Evolutionary conservation across 202 grass and related monocot genomes (phyloP).

Genomic region (Carex arenaria): DNA sequence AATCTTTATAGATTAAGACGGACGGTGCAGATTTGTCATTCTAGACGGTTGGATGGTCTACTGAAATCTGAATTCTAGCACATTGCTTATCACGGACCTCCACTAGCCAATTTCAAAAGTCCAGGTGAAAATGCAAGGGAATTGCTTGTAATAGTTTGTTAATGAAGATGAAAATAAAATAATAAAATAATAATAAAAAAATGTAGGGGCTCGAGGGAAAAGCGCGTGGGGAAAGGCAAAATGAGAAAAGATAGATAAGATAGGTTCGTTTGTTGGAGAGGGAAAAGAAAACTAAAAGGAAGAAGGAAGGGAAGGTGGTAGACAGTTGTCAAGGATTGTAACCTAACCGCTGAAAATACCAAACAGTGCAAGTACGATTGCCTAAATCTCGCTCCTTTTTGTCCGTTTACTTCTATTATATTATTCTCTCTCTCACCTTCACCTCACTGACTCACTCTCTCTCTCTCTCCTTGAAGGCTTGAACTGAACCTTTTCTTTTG

Average conservation of each 20-base stretch:
- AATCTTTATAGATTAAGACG: too few relatives aligned
- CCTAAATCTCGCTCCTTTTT: constrained; percentile 22
- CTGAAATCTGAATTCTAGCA: too few relatives aligned
- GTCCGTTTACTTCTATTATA: not conserved
- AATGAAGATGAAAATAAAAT: not conserved
- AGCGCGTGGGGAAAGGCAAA: not conserved
- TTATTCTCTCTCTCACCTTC: too few relatives aligned
- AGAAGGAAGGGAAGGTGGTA: not conserved
- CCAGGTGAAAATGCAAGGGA: not conserved
- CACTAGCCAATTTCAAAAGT: not conserved
- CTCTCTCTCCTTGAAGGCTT: not conserved
- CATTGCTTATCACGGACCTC: too few relatives aligned
- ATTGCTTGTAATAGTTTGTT: not conserved
- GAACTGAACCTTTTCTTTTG: not conserved
- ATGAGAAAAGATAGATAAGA: too few relatives aligned
- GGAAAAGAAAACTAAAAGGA: too few relatives aligned
- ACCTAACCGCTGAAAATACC: constrained; percentile 2
- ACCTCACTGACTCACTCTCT: not conserved
- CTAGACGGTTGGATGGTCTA: too few relatives aligned
- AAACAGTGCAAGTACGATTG: not conserved
- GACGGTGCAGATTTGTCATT: too few relatives aligned
- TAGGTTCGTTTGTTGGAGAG: not conserved
- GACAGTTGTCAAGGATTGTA: constrained; percentile 7
- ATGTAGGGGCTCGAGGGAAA: not conserved
- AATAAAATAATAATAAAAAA: not conserved